Base-by-base conservation (phyloP, 2,329 filamentous ascomycete species). In the Cytospora paraplurivora region DNA sequence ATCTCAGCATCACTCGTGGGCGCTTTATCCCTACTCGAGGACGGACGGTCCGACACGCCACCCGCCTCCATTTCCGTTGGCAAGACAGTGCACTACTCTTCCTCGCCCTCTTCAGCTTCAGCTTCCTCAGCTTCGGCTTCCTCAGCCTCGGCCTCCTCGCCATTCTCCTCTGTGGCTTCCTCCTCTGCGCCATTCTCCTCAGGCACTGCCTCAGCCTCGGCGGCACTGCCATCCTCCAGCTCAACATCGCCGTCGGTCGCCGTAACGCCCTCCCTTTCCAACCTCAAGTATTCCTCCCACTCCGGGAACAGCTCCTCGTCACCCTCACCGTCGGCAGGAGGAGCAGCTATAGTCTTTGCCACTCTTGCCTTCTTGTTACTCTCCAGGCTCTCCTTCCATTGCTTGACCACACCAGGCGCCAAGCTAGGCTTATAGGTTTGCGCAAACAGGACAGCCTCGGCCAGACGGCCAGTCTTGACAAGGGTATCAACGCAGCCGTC, bases 391-490 rank as follows among this genome's bases (percentile, higher is more conserved):
- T 88, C 84, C 78, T 97, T 97, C 95, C 94, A 99, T 66, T 85
- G 78, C 65, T 82, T 81, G 6, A 91, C 92, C 0, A 93, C 82
- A 1, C 81, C 83, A 1, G 83, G 78, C 15, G 92, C 86, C 34
- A 88, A 76, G 67, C 89, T 93, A 0, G 95, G 95, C 79, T 93
- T 95, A 78, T 98, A 99, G 3, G 94, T 99, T 77, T 98, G 94
- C 5, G 92, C 87, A 75, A 98, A 96, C 34, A 99, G 82, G 0
- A 93, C 93, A 0, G 95, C 91, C 77, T 99, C 95, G 0, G 93
- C 89, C 41, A 88, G 78, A 53, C 95, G 85, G 68, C 88, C 88
- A 0, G 94, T 97, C 75, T 88, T 87, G 55, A 86, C 82, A 12
- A 99, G 85, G 7, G 96, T 83, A 62, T 92, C 87, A 27, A 94